A percentile compares a stretch with the other conserved stretches of the same genome.
These are phyloP conservation scores for Phialophora verrucosa DNA, from an alignment of 2,329 filamentous ascomycete species.

Conservation along the genomic window DNA sequence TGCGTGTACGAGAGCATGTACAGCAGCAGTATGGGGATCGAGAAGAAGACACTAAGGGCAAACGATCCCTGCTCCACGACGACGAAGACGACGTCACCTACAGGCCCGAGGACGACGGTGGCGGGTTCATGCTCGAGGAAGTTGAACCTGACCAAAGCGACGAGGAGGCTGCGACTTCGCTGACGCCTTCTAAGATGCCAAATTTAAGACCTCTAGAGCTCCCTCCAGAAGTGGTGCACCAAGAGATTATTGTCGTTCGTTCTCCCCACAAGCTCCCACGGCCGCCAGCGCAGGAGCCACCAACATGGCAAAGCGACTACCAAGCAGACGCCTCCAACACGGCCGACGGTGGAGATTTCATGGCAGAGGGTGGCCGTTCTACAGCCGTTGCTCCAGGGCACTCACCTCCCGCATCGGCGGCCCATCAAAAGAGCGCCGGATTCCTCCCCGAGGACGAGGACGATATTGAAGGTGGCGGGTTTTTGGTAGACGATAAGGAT, in stretches of 20 bases:
- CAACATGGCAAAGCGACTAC: not conserved
- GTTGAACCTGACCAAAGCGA: constrained; percentile 18
- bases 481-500: constrained; percentile 34
- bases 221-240: constrained; percentile 32
- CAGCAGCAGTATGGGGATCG: constrained; percentile 57
- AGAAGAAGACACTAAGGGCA: constrained; percentile 18
- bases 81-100: constrained; percentile 47
- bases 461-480: constrained; percentile 36
- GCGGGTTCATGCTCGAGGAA: constrained; percentile 49
- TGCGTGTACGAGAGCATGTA: constrained; percentile 75
- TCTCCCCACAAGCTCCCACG: constrained; percentile 32
- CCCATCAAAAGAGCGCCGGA: constrained; percentile 49
- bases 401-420: not conserved
- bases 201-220: constrained; percentile 25
- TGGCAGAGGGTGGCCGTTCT: not conserved
- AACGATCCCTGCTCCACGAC: constrained; percentile 43
- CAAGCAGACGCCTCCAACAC: not conserved
- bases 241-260: constrained; percentile 31
- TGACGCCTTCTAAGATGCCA: constrained; percentile 7
- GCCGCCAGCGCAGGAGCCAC: not conserved
- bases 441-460: constrained; percentile 44
- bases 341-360: not conserved
- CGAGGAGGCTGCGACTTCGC: not conserved
- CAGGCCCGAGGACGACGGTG: constrained; percentile 42
- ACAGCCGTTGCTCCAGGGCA: not conserved